Evolutionary conservation across 805 yeast genomes (phyloP).

Genomic region (Nakazawaea peltata): DNA sequence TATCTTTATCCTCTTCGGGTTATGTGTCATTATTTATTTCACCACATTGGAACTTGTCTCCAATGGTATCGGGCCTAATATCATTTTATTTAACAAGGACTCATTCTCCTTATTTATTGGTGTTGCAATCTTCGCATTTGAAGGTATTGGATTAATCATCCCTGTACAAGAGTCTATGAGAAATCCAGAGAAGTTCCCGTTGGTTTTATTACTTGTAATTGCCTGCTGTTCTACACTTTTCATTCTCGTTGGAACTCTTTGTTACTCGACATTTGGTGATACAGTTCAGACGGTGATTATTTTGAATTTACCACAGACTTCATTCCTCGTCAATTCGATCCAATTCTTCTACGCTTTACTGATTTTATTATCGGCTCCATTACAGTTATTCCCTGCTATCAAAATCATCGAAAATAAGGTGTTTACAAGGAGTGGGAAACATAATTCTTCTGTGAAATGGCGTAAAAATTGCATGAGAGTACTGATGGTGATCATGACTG

Average conservation of each 20-base stretch:
- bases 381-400: constrained; percentile 74
- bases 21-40: constrained; percentile 55
- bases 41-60: constrained; percentile 35
- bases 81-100: constrained; percentile 44
- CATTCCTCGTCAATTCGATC: constrained; percentile 51
- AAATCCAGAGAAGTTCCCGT: constrained; percentile 65
- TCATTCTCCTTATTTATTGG: constrained; percentile 72
- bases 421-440: constrained; percentile 51
- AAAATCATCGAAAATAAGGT: constrained; percentile 60
- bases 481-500: constrained; percentile 43
- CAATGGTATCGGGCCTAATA: constrained; percentile 41
- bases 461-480: constrained; percentile 52
- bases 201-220: constrained; percentile 54
- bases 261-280: constrained; percentile 64
- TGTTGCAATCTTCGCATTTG: constrained; percentile 82
- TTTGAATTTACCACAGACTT: constrained; percentile 62
- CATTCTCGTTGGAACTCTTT: constrained; percentile 55
- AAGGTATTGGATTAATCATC: constrained; percentile 75
- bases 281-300: constrained; percentile 60
- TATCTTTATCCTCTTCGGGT: constrained; percentile 57
- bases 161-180: constrained; percentile 81
- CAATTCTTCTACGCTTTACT: constrained; percentile 72
- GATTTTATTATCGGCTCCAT: constrained; percentile 70
- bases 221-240: constrained; percentile 55
- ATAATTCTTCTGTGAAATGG: constrained; percentile 50